Conservation (phyloP, 495 filamentous ascomycete species). For the Achaetomiella virescens region DNA sequence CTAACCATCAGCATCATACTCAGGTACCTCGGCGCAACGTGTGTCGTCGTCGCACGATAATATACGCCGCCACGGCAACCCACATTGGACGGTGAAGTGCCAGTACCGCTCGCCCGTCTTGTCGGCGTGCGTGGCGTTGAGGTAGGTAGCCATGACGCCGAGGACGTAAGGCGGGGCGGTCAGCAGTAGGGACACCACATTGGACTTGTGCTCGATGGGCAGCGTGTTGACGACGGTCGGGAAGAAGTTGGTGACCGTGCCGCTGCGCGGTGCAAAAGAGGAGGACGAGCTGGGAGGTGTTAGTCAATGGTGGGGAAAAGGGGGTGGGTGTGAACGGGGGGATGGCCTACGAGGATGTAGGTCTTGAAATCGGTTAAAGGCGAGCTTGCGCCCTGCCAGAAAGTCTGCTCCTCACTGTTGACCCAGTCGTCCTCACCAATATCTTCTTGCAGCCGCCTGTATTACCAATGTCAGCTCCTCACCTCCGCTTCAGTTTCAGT, state of each 20-base stretch:
- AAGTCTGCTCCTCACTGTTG: slow-evolving; percentile 54
- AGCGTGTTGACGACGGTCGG: slow-evolving; percentile 76
- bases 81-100: slow-evolving; percentile 63
- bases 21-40: slow-evolving; percentile 62
- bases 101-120: slow-evolving; percentile 71
- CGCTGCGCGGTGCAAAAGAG: slow-evolving; percentile 68
- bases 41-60: slow-evolving; percentile 64
- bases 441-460: slow-evolving; percentile 60
- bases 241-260: slow-evolving; percentile 84
- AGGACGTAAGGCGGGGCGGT: slow-evolving; percentile 73
- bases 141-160: slow-evolving; percentile 60
- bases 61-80: slow-evolving; percentile 65
- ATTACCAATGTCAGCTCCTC: background rate
- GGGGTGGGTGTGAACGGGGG: too few relatives aligned
- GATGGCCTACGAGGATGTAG: slow-evolving; percentile 54
- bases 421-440: slow-evolving; percentile 73
- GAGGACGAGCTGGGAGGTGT: slow-evolving; percentile 47
- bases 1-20: slow-evolving; percentile 76
- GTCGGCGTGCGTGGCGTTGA: slow-evolving; percentile 76
- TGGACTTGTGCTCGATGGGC: slow-evolving; percentile 36
- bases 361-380: slow-evolving; percentile 68
- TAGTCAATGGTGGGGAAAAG: background rate
- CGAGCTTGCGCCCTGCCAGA: slow-evolving; percentile 62
- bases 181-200: slow-evolving; percentile 63
- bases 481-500: background rate